Percentiles rank a stretch among this genome's conserved stretches.
Evolutionary conservation across 2,329 filamentous ascomycete species (phyloP).

Genomic region (Massarina eburnea): DNA sequence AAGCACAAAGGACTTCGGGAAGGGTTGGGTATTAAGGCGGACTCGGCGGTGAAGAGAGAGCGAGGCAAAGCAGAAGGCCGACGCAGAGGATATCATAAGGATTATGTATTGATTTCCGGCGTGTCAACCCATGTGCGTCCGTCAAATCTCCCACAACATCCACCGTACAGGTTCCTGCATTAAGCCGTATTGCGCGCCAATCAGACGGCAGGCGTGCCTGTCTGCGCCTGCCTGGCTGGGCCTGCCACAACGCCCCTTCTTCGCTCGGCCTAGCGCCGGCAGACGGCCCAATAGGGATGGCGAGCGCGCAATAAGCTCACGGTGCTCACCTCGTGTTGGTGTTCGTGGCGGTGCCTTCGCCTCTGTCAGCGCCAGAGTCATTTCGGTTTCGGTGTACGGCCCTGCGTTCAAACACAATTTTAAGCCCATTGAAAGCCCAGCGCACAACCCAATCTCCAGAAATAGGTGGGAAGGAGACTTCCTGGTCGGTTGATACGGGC

Average conservation of each 20-base stretch:
- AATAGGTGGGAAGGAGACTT: no score
- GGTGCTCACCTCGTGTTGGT: not conserved
- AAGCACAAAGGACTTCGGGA: slow-evolving; percentile 28
- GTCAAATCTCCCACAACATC: slow-evolving; percentile 15
- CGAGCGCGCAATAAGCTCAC: not conserved
- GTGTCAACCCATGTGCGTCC: not conserved
- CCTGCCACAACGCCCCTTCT: not conserved
- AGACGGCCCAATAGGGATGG: not conserved
- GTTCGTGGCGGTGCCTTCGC: no score
- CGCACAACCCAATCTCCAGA: not conserved
- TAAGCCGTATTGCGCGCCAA: slow-evolving; percentile 8
- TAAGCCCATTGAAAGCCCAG: not conserved
- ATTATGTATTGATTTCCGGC: not conserved
- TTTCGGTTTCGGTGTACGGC: not conserved
- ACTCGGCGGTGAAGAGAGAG: slow-evolving; percentile 19
- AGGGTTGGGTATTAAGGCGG: slow-evolving; percentile 3
- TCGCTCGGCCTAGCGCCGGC: not conserved
- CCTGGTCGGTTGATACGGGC: no score
- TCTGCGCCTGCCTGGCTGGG: no score
- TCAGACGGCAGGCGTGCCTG: not conserved
- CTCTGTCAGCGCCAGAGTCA: no score
- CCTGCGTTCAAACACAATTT: not conserved
- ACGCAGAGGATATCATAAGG: not conserved
- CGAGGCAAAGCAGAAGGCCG: slow-evolving; percentile 8
- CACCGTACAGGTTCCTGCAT: slow-evolving; percentile 24